Conservation (phyloP, 2,329 filamentous ascomycete genomes). For the Microcera coccophila region DNA sequence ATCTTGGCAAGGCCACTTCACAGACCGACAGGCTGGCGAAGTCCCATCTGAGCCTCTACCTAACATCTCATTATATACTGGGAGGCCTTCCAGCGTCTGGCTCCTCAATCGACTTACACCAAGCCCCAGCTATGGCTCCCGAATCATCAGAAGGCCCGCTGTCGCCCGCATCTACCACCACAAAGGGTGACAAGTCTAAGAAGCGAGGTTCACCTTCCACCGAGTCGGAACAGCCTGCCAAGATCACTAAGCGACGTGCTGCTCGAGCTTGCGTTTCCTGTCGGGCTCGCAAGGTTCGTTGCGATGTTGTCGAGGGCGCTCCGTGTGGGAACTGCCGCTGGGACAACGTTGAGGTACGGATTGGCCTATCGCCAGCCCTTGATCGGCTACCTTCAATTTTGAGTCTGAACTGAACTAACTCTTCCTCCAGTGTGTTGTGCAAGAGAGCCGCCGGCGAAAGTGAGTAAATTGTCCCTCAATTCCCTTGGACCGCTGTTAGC, state of each 20-base stretch:
- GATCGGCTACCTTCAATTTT: constrained; percentile 10
- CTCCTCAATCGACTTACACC: background rate
- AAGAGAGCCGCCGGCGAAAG: constrained; percentile 82
- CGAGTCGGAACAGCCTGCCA: constrained; percentile 36
- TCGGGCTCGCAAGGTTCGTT: constrained; percentile 83
- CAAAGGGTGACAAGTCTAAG: constrained; percentile 28
- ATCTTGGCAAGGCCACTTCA: background rate
- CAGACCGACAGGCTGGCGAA: background rate
- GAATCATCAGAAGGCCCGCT: constrained; percentile 25
- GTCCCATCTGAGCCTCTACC: background rate
- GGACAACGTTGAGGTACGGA: constrained; percentile 63
- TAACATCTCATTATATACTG: background rate
- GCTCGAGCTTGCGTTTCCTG: constrained; percentile 88
- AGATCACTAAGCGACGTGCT: constrained; percentile 72
- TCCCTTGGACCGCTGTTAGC: background rate
- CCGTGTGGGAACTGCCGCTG: constrained; percentile 85
- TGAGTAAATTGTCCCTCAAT: constrained; percentile 46
- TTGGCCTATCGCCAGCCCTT: constrained; percentile 5
- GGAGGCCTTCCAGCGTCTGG: background rate
- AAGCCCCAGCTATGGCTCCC: constrained; percentile 17
- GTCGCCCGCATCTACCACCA: constrained; percentile 28
- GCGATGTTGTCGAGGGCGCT: constrained; percentile 85
- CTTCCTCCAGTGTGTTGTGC: constrained; percentile 56
- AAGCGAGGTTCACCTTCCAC: constrained; percentile 32
- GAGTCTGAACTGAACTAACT: constrained; percentile 9